These are phyloP conservation scores for Neurospora tetraspora DNA, from an alignment of 495 filamentous ascomycete species.

Conservation along the genomic window DNA sequence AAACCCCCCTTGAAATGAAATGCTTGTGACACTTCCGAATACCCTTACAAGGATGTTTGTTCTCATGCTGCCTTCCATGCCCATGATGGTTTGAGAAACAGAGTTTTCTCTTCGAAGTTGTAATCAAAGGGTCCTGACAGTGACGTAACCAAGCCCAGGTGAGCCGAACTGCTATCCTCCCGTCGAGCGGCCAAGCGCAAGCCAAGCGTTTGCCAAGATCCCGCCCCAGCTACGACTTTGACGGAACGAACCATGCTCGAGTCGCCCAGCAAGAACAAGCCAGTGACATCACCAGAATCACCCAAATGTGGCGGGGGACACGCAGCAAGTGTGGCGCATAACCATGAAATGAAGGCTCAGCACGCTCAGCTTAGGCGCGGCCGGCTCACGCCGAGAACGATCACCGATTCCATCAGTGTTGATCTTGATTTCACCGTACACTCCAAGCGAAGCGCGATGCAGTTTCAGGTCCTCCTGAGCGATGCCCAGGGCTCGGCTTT, in stretches of 20 bases:
- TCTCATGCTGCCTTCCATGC: not conserved
- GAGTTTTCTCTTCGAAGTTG: not conserved
- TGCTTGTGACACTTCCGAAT: not conserved
- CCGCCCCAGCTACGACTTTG: not conserved
- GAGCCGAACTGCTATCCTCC: not conserved
- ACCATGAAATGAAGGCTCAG: not conserved
- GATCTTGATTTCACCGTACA: not conserved
- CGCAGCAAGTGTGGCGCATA: not conserved
- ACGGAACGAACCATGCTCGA: not conserved
- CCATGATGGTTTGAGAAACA: not conserved
- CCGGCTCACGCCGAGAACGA: not conserved
- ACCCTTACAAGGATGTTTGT: not conserved
- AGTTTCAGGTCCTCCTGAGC: not conserved
- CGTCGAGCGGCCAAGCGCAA: not conserved
- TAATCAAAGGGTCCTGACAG: not conserved
- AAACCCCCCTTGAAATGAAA: not conserved
- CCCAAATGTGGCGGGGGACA: not conserved
- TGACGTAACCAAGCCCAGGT: not conserved
- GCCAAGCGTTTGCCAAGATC: not conserved
- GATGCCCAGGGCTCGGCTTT: not conserved
- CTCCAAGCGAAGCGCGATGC: not conserved
- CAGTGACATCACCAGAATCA: not conserved
- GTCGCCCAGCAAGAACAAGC: not conserved
- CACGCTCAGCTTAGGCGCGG: not conserved
- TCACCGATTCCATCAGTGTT: not conserved